Conservation (phyloP, 2,329 filamentous ascomycete species). For the Colletotrichum caudatum region DNA sequence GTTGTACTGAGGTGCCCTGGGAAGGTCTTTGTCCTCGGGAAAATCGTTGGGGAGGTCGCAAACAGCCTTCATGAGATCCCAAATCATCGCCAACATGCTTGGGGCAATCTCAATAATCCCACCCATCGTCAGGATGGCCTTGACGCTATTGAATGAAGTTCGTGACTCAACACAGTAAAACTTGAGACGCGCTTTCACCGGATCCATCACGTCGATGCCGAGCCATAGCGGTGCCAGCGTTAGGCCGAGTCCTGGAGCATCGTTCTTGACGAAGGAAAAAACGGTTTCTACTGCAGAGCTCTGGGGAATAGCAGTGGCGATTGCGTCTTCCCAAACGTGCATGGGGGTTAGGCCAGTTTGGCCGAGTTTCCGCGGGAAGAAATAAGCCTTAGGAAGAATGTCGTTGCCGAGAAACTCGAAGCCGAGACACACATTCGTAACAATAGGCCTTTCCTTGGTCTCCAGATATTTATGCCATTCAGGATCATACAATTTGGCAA, state of each 20-base stretch:
- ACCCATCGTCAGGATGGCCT: conserved; percentile 11
- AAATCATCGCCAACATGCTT: not conserved
- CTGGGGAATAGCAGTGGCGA: conserved; percentile 2
- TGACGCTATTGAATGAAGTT: conserved; percentile 14
- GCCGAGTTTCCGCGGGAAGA: conserved; percentile 22
- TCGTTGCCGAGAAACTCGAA: conserved; percentile 17
- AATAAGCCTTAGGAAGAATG: conserved; percentile 19
- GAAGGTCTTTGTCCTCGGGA: not conserved
- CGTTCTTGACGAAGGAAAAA: conserved; percentile 17
- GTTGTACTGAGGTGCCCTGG: conserved; percentile 16
- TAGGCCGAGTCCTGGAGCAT: conserved; percentile 1
- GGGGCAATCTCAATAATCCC: not conserved
- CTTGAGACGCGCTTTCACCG: conserved; percentile 24
- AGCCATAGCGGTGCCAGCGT: conserved; percentile 20
- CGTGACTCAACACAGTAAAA: conserved; percentile 26
- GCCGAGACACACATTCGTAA: conserved; percentile 24
- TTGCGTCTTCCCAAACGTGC: conserved; percentile 25
- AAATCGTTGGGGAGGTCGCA: conserved; percentile 21
- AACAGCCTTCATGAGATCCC: conserved; percentile 27
- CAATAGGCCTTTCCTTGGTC: conserved; percentile 7
- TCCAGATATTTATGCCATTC: conserved; percentile 15
- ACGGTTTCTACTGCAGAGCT: not conserved
- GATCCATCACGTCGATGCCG: conserved; percentile 12
- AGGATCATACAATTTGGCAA: conserved; percentile 18
- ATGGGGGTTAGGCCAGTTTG: conserved; percentile 25